Evolutionary conservation across 805 yeast species (phyloP), one percentile per base, ranked within the genome.

Genomic region (Metschnikowia lochheadii): DNA sequence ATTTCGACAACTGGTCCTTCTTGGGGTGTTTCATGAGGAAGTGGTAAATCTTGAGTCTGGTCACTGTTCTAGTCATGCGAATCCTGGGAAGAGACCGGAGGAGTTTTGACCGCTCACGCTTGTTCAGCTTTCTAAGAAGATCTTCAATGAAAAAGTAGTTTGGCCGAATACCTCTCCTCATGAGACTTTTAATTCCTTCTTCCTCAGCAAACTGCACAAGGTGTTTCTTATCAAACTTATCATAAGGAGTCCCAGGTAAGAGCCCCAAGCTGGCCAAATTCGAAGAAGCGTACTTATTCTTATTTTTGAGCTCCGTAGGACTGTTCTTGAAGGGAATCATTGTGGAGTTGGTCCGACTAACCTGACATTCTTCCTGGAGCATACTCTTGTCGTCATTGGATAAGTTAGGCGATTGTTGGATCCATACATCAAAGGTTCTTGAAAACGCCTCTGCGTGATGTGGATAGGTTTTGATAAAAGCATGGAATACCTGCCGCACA

Each of bases 151-250:
- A 46, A 14, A 49, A 47, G 42, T 57, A 56, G 49, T 73, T 75
- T 0, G 77, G 77, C 26, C 63, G 56, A 6, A 73, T 63, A 0
- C 77, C 77, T 46, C 58, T 61, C n/a, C 65, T 52, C 26, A 70
- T 48, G 6, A 73, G 48, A 14, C 65, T 70, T 6, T 52, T 54
- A 40, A 73, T 67, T 20, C 77, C 78, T 41, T 60, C 56, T 20
- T 61, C 58, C 33, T 66, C 53, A 33, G 76, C 52, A 48, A 62
- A 70, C 36, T 62, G 61, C 4, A 68, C 54, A 46, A 70, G 74
- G 17, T 57, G 57, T 18, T 54, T 51, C 40, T 54, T 58, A 36
- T 55, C 56, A 10, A 41, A 35, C n/a, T 53, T 55, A 23, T 41
- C 50, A 13, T 33, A 23, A 8, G 46, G 38, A 13, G 29, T 46